Base-by-base conservation (phyloP, 75 land plant genomes). In the Selaginella tamariscina region DNA sequence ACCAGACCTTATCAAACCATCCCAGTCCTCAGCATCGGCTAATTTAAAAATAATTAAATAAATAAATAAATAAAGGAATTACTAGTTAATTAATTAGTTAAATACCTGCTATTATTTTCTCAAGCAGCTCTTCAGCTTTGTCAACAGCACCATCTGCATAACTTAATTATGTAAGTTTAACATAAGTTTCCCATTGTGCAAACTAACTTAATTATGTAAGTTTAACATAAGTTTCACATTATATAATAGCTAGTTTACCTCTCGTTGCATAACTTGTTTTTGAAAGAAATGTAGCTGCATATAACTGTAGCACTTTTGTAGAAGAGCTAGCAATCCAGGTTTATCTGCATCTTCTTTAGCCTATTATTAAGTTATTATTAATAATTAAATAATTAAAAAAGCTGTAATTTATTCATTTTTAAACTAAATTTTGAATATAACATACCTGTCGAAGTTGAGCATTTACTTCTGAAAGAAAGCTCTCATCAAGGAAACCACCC, bases 301-400 rank as follows among this genome's bases (percentile, higher is more conserved):
- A 92, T 30, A 89, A 67, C 74, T 92, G 98, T 70, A 92, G 71
- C 59, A 92, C 95, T 86, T 92, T 71, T 86, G 98, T 57, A 92
- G 65, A 78, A 92, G 84, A 66, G 98, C 95, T 39, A 81, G 82
- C 28, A 89, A 81, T 20, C 97, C 95, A 44, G 97, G 97, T 69
- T 92, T 89, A 69, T 92, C 98, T 26, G 70, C 80, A 83, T 89
- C 95, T 73, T 85, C 81, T 74, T 76, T 89, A 68, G 95, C 90
- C 98, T 92, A 5, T 39, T 39, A 39, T 5, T 15, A 39, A 39
- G 11, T 5, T 5, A 39, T 5, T 5, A 39, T 39, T 5, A 5
- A 39, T 5, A 39, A 39, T 5, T 39, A 39, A 5, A 39, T 39
- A 15, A 39, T 5, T 5, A 39, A 5, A 39, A 39, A 39, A 39